These are phyloP conservation scores for Metschnikowia gelsemii DNA, from an alignment of 805 yeast species.

Conservation along the genomic window DNA sequence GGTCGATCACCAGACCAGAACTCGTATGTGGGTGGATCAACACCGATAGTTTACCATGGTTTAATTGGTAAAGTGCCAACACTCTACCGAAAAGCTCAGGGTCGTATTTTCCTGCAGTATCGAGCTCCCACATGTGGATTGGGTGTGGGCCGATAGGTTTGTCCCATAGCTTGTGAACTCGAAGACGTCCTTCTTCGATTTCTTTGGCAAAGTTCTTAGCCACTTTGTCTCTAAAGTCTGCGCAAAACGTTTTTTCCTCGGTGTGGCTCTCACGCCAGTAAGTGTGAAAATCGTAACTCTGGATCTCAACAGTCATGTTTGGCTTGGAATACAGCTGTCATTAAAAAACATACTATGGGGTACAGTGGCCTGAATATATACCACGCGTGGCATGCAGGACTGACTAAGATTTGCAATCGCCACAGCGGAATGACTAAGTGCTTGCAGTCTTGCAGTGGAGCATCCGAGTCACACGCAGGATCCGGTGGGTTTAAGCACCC, in stretches of 20 bases:
- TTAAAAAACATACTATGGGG: not conserved
- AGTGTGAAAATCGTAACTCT: slow-evolving; percentile 52
- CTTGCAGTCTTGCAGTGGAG: not conserved
- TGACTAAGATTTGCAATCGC: slow-evolving; percentile 9
- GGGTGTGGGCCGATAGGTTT: slow-evolving; percentile 60
- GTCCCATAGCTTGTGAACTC: slow-evolving; percentile 47
- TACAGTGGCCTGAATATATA: not conserved
- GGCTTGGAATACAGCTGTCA: not conserved
- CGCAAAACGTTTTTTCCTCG: slow-evolving; percentile 35
- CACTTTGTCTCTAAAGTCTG: slow-evolving; percentile 40
- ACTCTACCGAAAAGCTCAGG: slow-evolving; percentile 46
- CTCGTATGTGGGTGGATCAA: slow-evolving; percentile 53
- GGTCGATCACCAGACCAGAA: slow-evolving; percentile 46
- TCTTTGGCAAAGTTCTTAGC: slow-evolving; percentile 43
- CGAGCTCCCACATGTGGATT: slow-evolving; percentile 56
- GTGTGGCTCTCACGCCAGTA: slow-evolving; percentile 44
- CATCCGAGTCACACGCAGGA: not conserved
- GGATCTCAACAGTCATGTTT: slow-evolving; percentile 11
- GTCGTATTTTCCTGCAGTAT: slow-evolving; percentile 31
- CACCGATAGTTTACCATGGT: slow-evolving; percentile 53
- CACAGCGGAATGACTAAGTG: slow-evolving; percentile 3
- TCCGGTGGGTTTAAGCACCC: not conserved
- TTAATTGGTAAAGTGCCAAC: slow-evolving; percentile 51
- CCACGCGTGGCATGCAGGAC: not conserved
- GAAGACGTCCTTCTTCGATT: slow-evolving; percentile 38